Evolutionary conservation across 176 grass and related monocot species (phyloP), one percentile per base, ranked within the genome.

Genomic region (Areca catechu): DNA sequence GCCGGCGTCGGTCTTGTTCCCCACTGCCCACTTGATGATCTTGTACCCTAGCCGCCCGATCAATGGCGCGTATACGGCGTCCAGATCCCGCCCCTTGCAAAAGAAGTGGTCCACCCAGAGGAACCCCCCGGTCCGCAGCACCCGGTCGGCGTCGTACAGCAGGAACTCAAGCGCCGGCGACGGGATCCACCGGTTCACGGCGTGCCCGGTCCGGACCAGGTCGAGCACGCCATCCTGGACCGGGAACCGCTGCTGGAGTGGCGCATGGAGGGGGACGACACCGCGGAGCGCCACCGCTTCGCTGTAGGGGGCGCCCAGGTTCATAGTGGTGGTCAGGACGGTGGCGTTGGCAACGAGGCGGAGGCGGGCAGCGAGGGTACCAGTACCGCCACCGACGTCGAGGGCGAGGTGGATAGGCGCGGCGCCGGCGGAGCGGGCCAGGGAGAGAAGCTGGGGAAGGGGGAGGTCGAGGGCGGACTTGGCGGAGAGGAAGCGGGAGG

Each of bases 111-210:
- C 91, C 56, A 95, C 66, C 91, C 91, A 95, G 16, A 95, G 71
- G 48, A 95, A 70, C 16, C 86, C 91, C 9, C 91, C 86, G 0
- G 86, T 76, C 7, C 86, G 82, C 56, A 95, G 75, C 79, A 74
- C 86, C 3, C 91, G 24, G 77, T 90, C 91, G 16, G 83, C 77
- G 56, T 95, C 91, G 77, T 95, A 95, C 73, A 88, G 75, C 60
- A 95, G 69, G 80, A 95, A 89, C 80, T 89, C 91, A 6, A 95
- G 77, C 15, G 64, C 79, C 49, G 67, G 66, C 71, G 72, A 74
- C 21, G 91, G 91, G 66, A 95, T 90, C 91, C 91, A 95, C 19
- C 91, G 80, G 91, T 95, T 95, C 16, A 95, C 86, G n/a, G 91
- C 91, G 68, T 90, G 91, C 2, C 91, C 91, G 51, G 86, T 74